A percentile compares a stretch with the other conserved stretches of the same genome.
These are phyloP conservation scores for Kazachstania africana DNA, from an alignment of 805 yeast genomes.

Conservation along the genomic window DNA sequence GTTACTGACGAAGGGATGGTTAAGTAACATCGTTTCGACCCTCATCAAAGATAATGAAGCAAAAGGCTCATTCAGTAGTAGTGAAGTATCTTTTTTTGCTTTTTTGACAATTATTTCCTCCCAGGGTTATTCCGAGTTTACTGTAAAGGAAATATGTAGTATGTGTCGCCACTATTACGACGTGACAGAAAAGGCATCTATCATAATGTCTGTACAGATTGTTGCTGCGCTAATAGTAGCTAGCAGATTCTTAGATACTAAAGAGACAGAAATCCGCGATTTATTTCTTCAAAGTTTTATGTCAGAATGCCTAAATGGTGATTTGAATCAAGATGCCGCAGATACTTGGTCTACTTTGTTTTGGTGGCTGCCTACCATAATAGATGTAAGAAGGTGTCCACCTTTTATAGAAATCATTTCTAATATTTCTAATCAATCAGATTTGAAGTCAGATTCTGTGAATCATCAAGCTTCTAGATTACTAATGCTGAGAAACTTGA, in stretches of 20 bases:
- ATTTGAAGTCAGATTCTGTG: constrained; percentile 45
- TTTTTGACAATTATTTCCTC: constrained; percentile 39
- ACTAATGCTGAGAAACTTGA: constrained; percentile 38
- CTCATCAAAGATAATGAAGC: constrained; percentile 60
- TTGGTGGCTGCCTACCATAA: constrained; percentile 60
- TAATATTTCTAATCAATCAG: constrained; percentile 32
- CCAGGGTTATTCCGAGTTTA: constrained; percentile 29
- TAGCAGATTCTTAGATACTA: constrained; percentile 31
- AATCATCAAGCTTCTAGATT: constrained; percentile 49
- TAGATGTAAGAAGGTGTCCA: constrained; percentile 58
- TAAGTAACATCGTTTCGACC: constrained; percentile 36
- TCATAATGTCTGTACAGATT: constrained; percentile 64
- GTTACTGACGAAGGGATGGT: constrained; percentile 44
- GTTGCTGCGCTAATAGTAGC: constrained; percentile 50
- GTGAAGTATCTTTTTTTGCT: constrained; percentile 47
- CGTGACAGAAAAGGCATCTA: constrained; percentile 60
- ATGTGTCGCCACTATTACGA: constrained; percentile 41
- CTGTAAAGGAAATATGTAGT: constrained; percentile 41
- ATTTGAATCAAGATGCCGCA: constrained; percentile 61
- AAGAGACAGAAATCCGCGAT: constrained; percentile 32
- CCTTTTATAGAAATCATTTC: constrained; percentile 35
- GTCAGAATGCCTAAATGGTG: constrained; percentile 36
- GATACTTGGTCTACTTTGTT: constrained; percentile 66
- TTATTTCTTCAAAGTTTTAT: constrained; percentile 35
- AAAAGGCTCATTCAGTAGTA: constrained; percentile 52